Conservation (phyloP, 139 green algal species). For the Picochlorum sp. region DNA sequence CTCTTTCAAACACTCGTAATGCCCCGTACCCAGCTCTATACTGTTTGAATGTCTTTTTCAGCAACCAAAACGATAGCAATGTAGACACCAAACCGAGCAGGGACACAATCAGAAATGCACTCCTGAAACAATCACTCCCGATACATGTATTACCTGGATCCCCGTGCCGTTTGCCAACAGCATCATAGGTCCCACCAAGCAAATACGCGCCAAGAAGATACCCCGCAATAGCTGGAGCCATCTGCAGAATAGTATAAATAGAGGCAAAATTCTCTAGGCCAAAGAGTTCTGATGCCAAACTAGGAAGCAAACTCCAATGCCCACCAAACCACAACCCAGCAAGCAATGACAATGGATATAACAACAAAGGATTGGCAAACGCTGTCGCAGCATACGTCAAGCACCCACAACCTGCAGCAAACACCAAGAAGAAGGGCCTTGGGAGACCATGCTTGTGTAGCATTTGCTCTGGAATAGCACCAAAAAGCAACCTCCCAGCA, state of each 20-base stretch:
- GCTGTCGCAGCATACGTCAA: conserved; percentile 1
- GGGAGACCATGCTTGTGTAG: conserved; percentile 10
- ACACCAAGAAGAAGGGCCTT: conserved; percentile 4
- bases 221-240: conserved; percentile 25
- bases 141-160: conserved; percentile 23
- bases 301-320: conserved; percentile 69
- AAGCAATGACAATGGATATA: conserved; percentile 42
- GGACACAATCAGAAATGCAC: conserved; percentile 26
- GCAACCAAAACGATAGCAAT: conserved; percentile 1
- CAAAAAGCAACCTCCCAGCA: conserved; percentile 4
- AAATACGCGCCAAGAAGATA: conserved; percentile 41
- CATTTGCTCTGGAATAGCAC: conserved; percentile 1
- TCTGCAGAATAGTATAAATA: conserved; percentile 38
- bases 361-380: conserved; percentile 11
- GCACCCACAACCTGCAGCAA: neutral
- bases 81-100: conserved; percentile 9
- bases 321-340: conserved; percentile 63
- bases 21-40: conserved; percentile 10
- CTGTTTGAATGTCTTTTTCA: neutral
- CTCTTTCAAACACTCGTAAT: conserved; percentile 11
- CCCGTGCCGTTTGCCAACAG: conserved; percentile 1
- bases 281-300: conserved; percentile 46
- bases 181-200: conserved; percentile 38
- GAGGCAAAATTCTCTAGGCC: conserved; percentile 37
- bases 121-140: conserved; percentile 31